phyloP scores from a whole-genome alignment of 208 protist genomes.

The Trypanosoma mega region DNA sequence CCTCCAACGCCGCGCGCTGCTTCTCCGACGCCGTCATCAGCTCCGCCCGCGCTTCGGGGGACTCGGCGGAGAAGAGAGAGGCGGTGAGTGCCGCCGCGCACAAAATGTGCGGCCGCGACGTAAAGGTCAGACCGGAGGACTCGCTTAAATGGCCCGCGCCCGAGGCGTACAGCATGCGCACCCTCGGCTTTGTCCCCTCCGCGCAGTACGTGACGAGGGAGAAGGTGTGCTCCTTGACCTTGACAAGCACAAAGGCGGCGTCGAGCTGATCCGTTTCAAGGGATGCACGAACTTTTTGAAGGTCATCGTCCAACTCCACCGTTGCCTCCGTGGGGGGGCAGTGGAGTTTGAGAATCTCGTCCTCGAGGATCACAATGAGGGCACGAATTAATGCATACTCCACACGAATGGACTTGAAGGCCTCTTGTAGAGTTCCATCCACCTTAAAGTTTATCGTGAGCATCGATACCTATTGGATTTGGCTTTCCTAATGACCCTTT shows the following conservation, averaged over 20 bases:
- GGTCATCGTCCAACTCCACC: conserved; percentile 31
- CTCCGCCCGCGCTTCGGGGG: conserved; percentile 27
- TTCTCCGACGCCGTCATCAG: conserved; percentile 82
- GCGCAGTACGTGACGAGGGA: conserved; percentile 55
- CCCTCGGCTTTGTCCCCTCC: conserved; percentile 43
- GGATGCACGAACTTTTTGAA: conserved; percentile 28
- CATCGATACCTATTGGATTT: conserved; percentile 22
- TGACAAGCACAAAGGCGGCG: conserved; percentile 49
- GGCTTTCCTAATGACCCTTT: neutral
- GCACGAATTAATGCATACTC: conserved; percentile 25
- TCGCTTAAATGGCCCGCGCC: conserved; percentile 39
- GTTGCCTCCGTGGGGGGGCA: conserved; percentile 28
- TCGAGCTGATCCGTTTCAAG: conserved; percentile 27
- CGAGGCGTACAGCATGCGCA: conserved; percentile 67
- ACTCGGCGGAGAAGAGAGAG: conserved; percentile 45
- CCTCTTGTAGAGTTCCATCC: conserved; percentile 32
- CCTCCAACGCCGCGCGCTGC: conserved; percentile 38
- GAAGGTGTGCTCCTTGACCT: conserved; percentile 28
- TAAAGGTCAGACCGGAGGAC: conserved; percentile 3
- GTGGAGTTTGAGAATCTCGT: conserved; percentile 51
- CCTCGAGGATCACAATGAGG: conserved; percentile 45
- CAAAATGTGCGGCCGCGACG: conserved; percentile 26
- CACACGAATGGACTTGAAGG: conserved; percentile 36
- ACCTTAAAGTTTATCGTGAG: conserved; percentile 61
- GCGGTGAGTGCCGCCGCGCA: conserved; percentile 36